phyloP scores from a whole-genome alignment of 2,329 filamentous ascomycete genomes.

The Zymoseptoria ardabiliae region DNA sequence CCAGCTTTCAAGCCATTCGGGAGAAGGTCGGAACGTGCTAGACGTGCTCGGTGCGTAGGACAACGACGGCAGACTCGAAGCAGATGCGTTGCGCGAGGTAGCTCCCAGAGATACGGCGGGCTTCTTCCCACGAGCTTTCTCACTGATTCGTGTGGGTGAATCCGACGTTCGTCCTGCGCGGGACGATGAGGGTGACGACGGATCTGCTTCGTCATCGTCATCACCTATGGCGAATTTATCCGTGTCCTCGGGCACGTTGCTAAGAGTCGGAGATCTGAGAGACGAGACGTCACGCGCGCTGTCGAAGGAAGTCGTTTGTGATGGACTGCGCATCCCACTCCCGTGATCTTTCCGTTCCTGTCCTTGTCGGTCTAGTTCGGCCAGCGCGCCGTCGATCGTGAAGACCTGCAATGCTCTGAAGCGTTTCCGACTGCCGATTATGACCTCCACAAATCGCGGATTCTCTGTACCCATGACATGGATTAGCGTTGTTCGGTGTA shows the following conservation, averaged over 20 bases:
- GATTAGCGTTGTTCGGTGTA: neutral
- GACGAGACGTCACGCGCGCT: constrained; percentile 58
- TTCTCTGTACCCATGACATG: constrained; percentile 53
- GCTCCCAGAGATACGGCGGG: constrained; percentile 72
- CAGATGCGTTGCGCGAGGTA: constrained; percentile 62
- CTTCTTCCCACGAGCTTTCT: constrained; percentile 94
- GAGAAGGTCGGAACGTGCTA: constrained; percentile 64
- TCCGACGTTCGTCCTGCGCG: constrained; percentile 51
- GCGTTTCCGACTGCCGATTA: constrained; percentile 70
- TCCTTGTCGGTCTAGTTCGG: constrained; percentile 77
- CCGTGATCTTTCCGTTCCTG: constrained; percentile 54
- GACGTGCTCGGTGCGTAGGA: constrained; percentile 39
- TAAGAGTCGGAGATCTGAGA: constrained; percentile 50
- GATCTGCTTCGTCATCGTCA: constrained; percentile 59
- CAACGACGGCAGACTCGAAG: constrained; percentile 67
- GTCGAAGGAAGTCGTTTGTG: constrained; percentile 56
- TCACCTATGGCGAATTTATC: constrained; percentile 87
- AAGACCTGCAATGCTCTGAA: constrained; percentile 82
- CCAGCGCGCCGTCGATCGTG: constrained; percentile 83
- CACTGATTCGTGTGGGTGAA: constrained; percentile 66
- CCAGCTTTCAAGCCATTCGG: constrained; percentile 86
- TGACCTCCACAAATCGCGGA: constrained; percentile 68
- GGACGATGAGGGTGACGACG: constrained; percentile 55
- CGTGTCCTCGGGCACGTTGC: constrained; percentile 63
- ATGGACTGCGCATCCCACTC: constrained; percentile 22